phyloP scores from a whole-genome alignment of 257 asterid species.

The Anisodus tanguticus region DNA sequence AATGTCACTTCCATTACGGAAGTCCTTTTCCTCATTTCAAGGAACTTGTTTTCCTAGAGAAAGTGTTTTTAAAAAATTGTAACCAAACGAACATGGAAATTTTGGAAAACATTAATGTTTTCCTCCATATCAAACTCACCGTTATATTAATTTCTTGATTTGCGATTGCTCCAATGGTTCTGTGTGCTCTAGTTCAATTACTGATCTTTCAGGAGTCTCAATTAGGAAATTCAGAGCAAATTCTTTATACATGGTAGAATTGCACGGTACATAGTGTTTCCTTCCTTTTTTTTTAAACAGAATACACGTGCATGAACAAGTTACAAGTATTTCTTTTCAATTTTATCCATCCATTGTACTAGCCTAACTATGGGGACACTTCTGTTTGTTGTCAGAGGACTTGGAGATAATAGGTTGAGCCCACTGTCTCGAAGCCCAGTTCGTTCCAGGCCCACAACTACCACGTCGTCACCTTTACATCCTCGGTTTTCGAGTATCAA shows the following conservation, averaged over 20 bases:
- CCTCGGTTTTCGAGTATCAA: slow-evolving; percentile 60
- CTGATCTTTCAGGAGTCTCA: slow-evolving; percentile 25
- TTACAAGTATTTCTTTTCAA: slow-evolving; percentile 17
- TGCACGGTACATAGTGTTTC: slow-evolving; percentile 7
- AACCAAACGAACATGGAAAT: no score
- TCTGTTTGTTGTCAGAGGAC: slow-evolving; percentile 58
- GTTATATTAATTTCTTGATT: neutral
- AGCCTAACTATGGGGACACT: slow-evolving; percentile 35
- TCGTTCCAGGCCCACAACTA: slow-evolving; percentile 59
- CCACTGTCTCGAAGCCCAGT: slow-evolving; percentile 73
- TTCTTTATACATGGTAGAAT: slow-evolving; percentile 26
- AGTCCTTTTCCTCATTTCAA: no score
- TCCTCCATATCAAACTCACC: no score
- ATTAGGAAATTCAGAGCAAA: slow-evolving; percentile 22
- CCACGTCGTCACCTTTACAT: slow-evolving; percentile 72
- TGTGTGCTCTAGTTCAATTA: slow-evolving; percentile 24
- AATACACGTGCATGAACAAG: neutral
- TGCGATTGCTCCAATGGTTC: neutral
- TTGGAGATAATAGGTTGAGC: slow-evolving; percentile 62
- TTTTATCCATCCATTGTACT: neutral
- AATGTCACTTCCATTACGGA: no score
- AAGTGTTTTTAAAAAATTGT: no score
- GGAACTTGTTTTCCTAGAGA: no score
- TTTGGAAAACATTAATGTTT: no score
- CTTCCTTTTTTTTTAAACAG: neutral